Evolutionary conservation across 306 rosid genomes (phyloP).

Genomic region (Ammopiptanthus mongolicus): DNA sequence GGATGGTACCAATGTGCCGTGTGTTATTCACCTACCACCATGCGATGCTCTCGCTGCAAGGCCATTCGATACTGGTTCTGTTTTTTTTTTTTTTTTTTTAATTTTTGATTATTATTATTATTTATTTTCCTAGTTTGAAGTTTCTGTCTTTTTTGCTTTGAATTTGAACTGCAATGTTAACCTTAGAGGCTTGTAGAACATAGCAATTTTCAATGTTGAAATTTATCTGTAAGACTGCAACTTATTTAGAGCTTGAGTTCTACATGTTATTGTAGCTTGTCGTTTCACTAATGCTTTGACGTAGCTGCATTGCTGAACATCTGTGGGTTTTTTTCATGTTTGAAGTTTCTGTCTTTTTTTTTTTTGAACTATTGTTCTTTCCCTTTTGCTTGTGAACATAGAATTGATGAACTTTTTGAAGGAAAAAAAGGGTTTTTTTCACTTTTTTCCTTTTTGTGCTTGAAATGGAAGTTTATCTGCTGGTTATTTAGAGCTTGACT

Average conservation of each 20-base stretch:
- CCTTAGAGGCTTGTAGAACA: not conserved
- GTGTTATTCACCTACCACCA: constrained; percentile 49
- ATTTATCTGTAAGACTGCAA: not conserved
- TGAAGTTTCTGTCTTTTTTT: not conserved
- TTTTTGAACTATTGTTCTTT: not conserved
- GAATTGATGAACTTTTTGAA: not conserved
- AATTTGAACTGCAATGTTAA: not conserved
- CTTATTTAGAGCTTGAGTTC: not conserved
- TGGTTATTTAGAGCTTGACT: not conserved
- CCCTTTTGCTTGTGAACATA: not conserved
- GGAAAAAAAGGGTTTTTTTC: not conserved
- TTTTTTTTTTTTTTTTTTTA: not conserved
- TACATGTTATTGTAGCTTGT: no score
- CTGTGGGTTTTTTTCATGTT: not conserved
- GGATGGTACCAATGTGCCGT: constrained; percentile 40
- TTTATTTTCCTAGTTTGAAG: not conserved
- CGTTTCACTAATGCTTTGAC: not conserved
- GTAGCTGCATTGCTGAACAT: not conserved
- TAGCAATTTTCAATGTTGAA: not conserved
- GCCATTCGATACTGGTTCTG: constrained; percentile 60
- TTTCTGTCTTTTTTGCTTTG: not conserved
- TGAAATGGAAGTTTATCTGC: not conserved
- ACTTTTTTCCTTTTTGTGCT: not conserved
- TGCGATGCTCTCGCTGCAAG: constrained; percentile 63
- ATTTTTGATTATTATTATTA: no score